phyloP scores from a whole-genome alignment of 2,329 filamentous ascomycete species.

The Curvularia eragrostidis region DNA sequence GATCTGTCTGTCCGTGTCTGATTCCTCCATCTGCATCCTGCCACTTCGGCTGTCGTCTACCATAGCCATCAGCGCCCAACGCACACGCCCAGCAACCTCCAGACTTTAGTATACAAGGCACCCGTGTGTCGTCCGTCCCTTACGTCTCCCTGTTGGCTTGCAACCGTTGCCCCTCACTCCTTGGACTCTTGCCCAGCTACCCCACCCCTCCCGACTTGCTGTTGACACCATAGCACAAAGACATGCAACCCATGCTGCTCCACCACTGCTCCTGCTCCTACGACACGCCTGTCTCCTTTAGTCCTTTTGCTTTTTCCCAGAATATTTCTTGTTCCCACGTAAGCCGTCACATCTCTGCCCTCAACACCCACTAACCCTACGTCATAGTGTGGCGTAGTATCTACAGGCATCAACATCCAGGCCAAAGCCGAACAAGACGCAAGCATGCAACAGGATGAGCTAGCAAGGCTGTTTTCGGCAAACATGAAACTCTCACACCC shows the following conservation, averaged over 20 bases:
- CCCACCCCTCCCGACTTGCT: conserved; percentile 15
- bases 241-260: conserved; percentile 48
- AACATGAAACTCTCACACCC: conserved; percentile 68
- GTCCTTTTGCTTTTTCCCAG: conserved; percentile 53
- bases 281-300: conserved; percentile 51
- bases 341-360: conserved; percentile 40
- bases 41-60: too few species aligned
- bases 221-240: conserved; percentile 24
- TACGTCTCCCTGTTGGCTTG: conserved; percentile 22
- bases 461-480: conserved; percentile 78
- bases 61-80: conserved; percentile 33
- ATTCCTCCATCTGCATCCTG: conserved; percentile 18
- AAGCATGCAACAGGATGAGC: conserved; percentile 76
- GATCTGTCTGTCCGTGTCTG: not conserved
- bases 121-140: conserved; percentile 13
- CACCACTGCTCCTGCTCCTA: conserved; percentile 51
- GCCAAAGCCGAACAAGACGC: conserved; percentile 38
- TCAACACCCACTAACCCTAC: conserved; percentile 40
- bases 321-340: conserved; percentile 56
- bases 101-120: too few species aligned
- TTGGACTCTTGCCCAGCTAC: conserved; percentile 28
- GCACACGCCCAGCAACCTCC: conserved; percentile 23
- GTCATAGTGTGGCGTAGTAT: conserved; percentile 55
- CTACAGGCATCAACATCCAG: conserved; percentile 53
- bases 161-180: conserved; percentile 24